Evolutionary conservation across 2,329 filamentous ascomycete genomes (phyloP).

Genomic region (Fusarium drepaniforme): DNA sequence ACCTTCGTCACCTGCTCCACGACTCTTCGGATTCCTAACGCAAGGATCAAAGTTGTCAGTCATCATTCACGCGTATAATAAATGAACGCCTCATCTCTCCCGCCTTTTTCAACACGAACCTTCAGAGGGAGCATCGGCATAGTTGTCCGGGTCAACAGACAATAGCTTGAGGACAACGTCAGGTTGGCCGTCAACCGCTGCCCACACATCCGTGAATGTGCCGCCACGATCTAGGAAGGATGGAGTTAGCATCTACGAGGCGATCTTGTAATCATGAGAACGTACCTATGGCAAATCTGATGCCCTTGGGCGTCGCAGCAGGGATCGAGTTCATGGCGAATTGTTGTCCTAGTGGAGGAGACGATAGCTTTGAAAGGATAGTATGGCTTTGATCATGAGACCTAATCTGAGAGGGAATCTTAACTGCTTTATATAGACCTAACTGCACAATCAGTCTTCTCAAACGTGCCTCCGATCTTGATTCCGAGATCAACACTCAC

Average conservation of each 20-base stretch:
- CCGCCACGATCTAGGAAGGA: constrained; percentile 67
- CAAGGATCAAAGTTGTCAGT: background rate
- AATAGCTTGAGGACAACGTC: constrained; percentile 80
- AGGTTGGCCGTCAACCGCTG: constrained; percentile 59
- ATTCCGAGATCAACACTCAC: background rate
- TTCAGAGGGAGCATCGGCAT: constrained; percentile 77
- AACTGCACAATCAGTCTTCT: background rate
- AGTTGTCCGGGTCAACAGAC: constrained; percentile 78
- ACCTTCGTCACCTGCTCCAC: constrained; percentile 63
- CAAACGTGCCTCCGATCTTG: background rate
- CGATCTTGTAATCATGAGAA: background rate
- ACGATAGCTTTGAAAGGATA: background rate
- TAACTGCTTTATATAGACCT: background rate
- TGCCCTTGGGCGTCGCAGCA: background rate
- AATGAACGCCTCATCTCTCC: background rate
- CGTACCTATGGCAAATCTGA: constrained; percentile 13
- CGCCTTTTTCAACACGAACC: constrained; percentile 54
- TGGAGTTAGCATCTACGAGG: background rate
- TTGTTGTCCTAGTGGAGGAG: background rate
- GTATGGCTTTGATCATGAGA: background rate
- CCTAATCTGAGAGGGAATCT: background rate
- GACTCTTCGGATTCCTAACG: constrained; percentile 64
- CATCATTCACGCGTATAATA: background rate
- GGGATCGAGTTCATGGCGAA: background rate
- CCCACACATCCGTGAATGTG: constrained; percentile 80